Evolutionary conservation across 2,329 filamentous ascomycete genomes (phyloP).

Genomic region (Colletotrichum endophyticum): DNA sequence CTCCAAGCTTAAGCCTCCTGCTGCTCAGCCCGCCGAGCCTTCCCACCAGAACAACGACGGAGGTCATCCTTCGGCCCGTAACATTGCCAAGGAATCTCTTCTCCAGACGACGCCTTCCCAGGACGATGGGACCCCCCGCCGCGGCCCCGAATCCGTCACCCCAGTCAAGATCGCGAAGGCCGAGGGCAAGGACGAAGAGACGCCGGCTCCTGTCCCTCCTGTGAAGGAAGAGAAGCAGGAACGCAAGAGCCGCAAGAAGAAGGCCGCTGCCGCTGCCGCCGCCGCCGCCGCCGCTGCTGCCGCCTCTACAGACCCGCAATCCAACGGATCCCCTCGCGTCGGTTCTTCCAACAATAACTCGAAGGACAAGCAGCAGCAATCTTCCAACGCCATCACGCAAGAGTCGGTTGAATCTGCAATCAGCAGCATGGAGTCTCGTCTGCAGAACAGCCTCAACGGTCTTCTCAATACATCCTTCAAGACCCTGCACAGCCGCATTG

Average conservation of each 20-base stretch:
- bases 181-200: slow-evolving; percentile 55
- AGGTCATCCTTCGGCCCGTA: slow-evolving; percentile 28
- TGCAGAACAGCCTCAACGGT: slow-evolving; percentile 52
- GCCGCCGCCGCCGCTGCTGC: slow-evolving; percentile 42
- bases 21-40: slow-evolving; percentile 51
- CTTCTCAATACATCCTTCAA: slow-evolving; percentile 63
- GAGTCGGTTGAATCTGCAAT: slow-evolving; percentile 61
- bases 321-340: slow-evolving; percentile 44
- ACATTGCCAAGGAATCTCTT: slow-evolving; percentile 38
- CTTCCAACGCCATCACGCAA: slow-evolving; percentile 33
- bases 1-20: slow-evolving; percentile 66
- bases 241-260: slow-evolving; percentile 70
- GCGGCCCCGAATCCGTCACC: slow-evolving; percentile 34
- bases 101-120: slow-evolving; percentile 30
- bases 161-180: slow-evolving; percentile 43
- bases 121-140: slow-evolving; percentile 33
- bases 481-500: slow-evolving; percentile 66
- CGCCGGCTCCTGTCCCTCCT: slow-evolving; percentile 37
- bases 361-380: slow-evolving; percentile 33
- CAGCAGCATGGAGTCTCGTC: slow-evolving; percentile 55
- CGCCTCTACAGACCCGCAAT: slow-evolving; percentile 48
- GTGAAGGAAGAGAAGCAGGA: slow-evolving; percentile 61
- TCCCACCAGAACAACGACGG: slow-evolving; percentile 38
- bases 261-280: slow-evolving; percentile 54
- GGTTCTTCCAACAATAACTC: slow-evolving; percentile 28